A percentile compares a stretch with the other conserved stretches of the same genome.
Conservation (phyloP, 495 filamentous ascomycete genomes). For the Astrothelium macrocarpum region DNA sequence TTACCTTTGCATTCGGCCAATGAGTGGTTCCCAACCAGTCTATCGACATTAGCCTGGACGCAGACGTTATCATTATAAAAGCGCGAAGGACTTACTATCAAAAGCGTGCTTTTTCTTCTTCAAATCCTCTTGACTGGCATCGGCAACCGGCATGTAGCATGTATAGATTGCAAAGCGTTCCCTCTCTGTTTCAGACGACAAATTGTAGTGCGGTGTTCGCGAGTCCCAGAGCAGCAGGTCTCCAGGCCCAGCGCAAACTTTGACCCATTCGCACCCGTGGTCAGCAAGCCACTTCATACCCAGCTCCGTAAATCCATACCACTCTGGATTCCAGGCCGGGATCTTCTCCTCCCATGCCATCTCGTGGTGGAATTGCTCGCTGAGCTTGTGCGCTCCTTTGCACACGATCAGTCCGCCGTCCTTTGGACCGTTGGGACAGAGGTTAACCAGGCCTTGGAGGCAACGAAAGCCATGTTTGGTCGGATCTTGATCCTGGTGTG, state of each 20-base stretch:
- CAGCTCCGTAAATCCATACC: conserved; percentile 31
- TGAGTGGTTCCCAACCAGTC: conserved; percentile 33
- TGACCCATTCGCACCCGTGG: conserved; percentile 31
- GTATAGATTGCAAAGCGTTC: conserved; percentile 36
- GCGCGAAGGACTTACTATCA: conserved; percentile 6
- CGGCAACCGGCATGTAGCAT: conserved; percentile 34
- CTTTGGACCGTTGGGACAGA: conserved; percentile 34
- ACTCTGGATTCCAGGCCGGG: conserved; percentile 30
- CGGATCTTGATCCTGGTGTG: conserved; percentile 40
- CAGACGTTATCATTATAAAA: not conserved
- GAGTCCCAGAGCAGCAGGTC: conserved; percentile 39
- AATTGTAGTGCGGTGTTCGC: conserved; percentile 34
- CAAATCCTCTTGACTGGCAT: conserved; percentile 29
- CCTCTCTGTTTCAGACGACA: conserved; percentile 29
- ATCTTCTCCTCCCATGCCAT: conserved; percentile 31
- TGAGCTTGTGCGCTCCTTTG: conserved; percentile 32
- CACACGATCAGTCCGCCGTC: conserved; percentile 38
- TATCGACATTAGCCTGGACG: not conserved
- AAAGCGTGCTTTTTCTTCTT: conserved; percentile 33
- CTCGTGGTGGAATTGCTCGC: conserved; percentile 33
- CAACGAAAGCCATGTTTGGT: conserved; percentile 37
- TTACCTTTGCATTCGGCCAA: conserved; percentile 34
- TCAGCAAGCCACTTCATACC: conserved; percentile 37
- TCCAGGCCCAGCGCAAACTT: conserved; percentile 34
- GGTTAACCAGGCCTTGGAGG: conserved; percentile 41